Evolutionary conservation across 2,329 filamentous ascomycete genomes (phyloP).

Genomic region (Pseudogymnoascus sp.): DNA sequence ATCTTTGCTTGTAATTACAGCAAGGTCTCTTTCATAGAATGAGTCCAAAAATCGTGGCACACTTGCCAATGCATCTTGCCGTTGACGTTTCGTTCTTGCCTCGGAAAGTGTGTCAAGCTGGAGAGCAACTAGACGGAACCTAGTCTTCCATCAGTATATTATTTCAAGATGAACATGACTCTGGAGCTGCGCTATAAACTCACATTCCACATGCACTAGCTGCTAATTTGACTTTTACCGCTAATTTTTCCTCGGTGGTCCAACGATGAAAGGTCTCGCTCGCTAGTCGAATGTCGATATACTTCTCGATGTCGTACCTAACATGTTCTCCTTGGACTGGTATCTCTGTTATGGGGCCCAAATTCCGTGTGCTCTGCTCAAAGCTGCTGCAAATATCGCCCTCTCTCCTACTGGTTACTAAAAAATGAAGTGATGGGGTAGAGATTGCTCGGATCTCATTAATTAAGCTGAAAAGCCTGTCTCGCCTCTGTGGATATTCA

Average conservation of each 20-base stretch:
- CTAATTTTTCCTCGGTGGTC: neutral
- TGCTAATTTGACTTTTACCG: neutral
- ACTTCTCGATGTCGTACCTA: neutral
- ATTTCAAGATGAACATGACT: neutral
- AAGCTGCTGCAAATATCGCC: constrained; percentile 9
- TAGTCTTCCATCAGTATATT: neutral
- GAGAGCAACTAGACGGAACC: constrained; percentile 17
- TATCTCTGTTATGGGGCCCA: neutral
- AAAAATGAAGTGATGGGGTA: neutral
- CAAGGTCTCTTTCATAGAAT: constrained; percentile 13
- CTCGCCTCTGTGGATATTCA: constrained; percentile 14
- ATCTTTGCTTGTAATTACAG: constrained; percentile 2
- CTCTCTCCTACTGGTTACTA: constrained; percentile 6
- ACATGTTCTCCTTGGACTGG: neutral
- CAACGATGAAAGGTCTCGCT: neutral
- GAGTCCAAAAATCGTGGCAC: constrained; percentile 13
- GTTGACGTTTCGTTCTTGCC: neutral
- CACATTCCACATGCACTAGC: neutral
- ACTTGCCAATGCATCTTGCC: neutral
- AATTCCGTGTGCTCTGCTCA: neutral
- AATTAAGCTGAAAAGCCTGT: constrained; percentile 7
- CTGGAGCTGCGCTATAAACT: neutral
- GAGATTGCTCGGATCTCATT: neutral
- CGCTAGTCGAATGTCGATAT: neutral
- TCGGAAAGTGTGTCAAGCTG: constrained; percentile 13